Evolutionary conservation across 75 land plant species (phyloP), one percentile per base, ranked within the genome.

Genomic region (Cryptomeria japonica): DNA sequence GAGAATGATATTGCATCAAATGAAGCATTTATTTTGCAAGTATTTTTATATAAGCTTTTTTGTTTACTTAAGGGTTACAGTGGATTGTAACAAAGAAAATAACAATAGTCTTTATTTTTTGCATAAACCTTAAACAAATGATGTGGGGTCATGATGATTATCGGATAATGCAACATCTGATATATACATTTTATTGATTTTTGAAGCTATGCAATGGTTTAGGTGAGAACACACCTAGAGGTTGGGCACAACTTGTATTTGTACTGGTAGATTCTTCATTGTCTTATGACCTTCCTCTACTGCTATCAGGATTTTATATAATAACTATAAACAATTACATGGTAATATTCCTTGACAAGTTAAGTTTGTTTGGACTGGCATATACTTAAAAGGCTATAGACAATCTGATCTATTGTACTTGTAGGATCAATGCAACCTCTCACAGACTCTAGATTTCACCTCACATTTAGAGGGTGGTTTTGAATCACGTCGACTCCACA

Each of bases 291-390:
- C 88, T 92, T 73, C 93, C 93, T 77, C 90, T 92, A 51, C 73
- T 92, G 28, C 91, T 92, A 61, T 92, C 93, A n/a, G 93, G 93
- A 13, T 92, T 92, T 83, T 92, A 92, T 37, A 92, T 92, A 55
- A 92, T 92, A 34, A 92, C 92, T 72, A 73, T 92, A 37, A 92
- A 90, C n/a, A 88, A 83, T 84, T 38, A 88, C 53, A 53, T 87
- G 56, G 89, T 87, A 83, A 89, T 87, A 38, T 49, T 90, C 55
- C 87, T 37, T 13, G 15, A 61, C 19, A 32, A 9, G 5, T 16
- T 18, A 49, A 53, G 10, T 18, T 85, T 47, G 86, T 31, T 12
- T 53, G 51, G 38, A 85, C 19, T 42, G 1, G 2, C n/a, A 25
- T 51, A 36, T 49, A 32, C 28, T 51, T 34, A 25, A 53, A 44